Base-by-base conservation (phyloP, 495 filamentous ascomycete genomes). In the Trichocladium uniseriatum region DNA sequence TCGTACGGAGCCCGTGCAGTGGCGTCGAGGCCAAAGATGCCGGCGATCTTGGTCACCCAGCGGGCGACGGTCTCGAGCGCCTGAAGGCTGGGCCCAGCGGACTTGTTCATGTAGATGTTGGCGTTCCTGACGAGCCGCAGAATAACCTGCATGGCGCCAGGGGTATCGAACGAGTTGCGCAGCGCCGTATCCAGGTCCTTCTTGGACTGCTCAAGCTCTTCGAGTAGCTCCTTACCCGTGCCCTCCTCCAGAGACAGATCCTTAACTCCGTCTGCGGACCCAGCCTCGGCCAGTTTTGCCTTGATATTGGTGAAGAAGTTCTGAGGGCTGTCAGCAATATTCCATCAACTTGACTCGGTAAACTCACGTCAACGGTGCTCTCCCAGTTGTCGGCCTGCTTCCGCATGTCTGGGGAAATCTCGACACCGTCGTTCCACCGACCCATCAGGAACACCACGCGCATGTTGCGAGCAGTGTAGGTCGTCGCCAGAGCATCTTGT, bases 221-320 rank as follows among this genome's bases (percentile, higher is more conserved):
- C 63, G 18, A 64, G 32, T 13, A 76, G 55, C 2, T 55, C 60
- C 15, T 54, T 61, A 36, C 55, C 49, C 7, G 37, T 15, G 28
- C 62, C 56, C 5, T 65, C 62, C n/a, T 55, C 43, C 18, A 75
- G 54, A 1, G 69, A 63, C 8, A 73, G 57, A 4, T 58, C 50
- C 53, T 70, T 77, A 58, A 79, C 51, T 7, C 74, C 75, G 41
- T 69, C 73, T 38, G 73, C 63, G 2, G 57, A 53, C 46, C 58
- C 54, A 24, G 66, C 63, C 58, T 77, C 67, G 1, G 70, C 65
- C 6, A 80, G 52, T 14, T 79, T 66, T 8, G 85, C 81, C 54
- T 78, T 81, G 38, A 74, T 76, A 51, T 91, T 94, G 38, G 83
- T 77, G 72, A 98, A 96, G 70, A 96, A 95, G 67, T 95, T 95